phyloP scores from a whole-genome alignment of 768 basidiomycete genomes.

The Hirschioporus abietinus region DNA sequence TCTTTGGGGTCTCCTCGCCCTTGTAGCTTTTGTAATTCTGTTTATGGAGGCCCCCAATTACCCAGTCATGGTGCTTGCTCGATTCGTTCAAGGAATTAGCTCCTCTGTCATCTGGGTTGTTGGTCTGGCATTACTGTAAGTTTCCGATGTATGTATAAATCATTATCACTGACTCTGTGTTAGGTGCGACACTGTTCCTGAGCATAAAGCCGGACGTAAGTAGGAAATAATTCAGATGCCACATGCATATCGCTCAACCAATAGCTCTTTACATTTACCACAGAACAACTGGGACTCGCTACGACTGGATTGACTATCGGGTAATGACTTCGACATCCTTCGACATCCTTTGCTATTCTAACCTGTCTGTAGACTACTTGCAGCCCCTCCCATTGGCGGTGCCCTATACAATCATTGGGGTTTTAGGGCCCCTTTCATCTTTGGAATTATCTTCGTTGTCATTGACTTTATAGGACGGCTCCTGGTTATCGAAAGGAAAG shows the following conservation, averaged over 20 bases:
- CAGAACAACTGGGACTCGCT: conserved; percentile 56
- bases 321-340: conserved; percentile 23
- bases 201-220: conserved; percentile 44
- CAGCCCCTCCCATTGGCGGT: conserved; percentile 57
- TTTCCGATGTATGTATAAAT: background rate
- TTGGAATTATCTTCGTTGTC: conserved; percentile 39
- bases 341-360: background rate
- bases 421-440: conserved; percentile 56
- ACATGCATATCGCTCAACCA: too few species aligned
- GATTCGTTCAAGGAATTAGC: conserved; percentile 53
- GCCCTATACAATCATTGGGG: conserved; percentile 48
- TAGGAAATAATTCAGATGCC: conserved; percentile 8
- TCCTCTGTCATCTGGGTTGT: conserved; percentile 61
- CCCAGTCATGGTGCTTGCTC: conserved; percentile 51
- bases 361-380: conserved; percentile 33
- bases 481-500: conserved; percentile 52
- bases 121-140: conserved; percentile 54
- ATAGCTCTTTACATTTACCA: background rate
- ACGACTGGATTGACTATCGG: conserved; percentile 55
- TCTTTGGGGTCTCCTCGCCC: conserved; percentile 41
- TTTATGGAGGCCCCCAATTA: conserved; percentile 59
- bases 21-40: conserved; percentile 52
- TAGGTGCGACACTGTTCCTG: conserved; percentile 54
- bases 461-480: conserved; percentile 50
- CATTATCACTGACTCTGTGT: background rate